Evolutionary conservation across 306 rosid genomes (phyloP), one percentile per base, ranked within the genome.

Genomic region (Hippophae rhamnoides): DNA sequence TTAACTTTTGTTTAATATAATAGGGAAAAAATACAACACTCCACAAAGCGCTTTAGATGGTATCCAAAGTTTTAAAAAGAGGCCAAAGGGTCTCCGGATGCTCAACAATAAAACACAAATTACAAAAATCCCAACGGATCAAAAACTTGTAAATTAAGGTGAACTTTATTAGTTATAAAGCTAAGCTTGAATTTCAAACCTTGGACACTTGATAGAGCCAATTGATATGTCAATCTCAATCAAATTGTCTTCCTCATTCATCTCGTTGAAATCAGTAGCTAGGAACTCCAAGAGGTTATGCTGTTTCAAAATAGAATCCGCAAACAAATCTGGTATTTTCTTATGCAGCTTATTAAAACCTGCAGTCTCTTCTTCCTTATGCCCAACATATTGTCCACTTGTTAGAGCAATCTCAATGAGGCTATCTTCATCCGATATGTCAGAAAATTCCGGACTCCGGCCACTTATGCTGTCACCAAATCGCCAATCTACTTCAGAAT

Each of bases 191-290:
- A 87, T 87, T 74, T 83, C 96, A 76, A 85, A 92, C 86, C 98
- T 88, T 69, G 98, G 79, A 68, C 78, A 87, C 84, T 87, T 87
- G 76, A 92, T 92, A 62, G 96, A 92, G 41, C 96, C 98, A 84
- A 92, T 80, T 55, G 98, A 82, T 43, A 92, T 74, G 80, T 92
- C 98, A 50, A 92, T 92, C 86, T 92, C 98, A 31, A 92, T 83
- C 60, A 92, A 69, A 51, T 92, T 92, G 41, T 92, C 98, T 72
- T 92, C 98, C 64, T 90, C 98, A 65, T 61, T 82, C 75, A 82
- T 77, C 40, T 89, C 86, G 59, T 80, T 85, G 31, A 81, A 80
- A 58, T 87, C 98, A 52, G 51, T n/a, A 6, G 95, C 78, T 18
- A 88, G 72, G 47, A 92, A 67, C 67, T 92, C 96, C 84, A 79